Base-by-base conservation (phyloP, 257 asterid species). In the Verbena officinalis region DNA sequence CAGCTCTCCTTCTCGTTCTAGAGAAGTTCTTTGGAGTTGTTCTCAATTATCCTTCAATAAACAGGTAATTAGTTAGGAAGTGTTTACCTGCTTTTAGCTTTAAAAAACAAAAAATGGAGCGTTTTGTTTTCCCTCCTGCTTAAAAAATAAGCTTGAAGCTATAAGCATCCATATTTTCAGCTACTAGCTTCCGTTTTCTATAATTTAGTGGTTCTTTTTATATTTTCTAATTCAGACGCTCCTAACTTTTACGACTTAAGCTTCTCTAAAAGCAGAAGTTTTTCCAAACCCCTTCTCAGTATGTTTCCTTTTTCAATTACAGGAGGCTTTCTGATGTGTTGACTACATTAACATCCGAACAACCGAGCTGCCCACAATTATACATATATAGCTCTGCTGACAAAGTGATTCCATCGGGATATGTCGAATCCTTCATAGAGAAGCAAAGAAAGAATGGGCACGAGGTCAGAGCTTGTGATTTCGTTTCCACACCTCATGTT, bases 351-450 rank as follows among this genome's bases (percentile, higher is more conserved):
- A 80, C 90, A 56, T 79, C 88, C n/a, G 61, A 77, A 39, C 98
- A 93, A 79, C 98, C 98, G 4, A 79, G 78, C 31, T 93, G 97
- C 65, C 96, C 98, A 5, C 97, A 93, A 43, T 75, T 93, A 44
- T 93, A 93, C 84, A 90, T 93, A 36, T 93, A 93, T 57, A 93
- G 96, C 81, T 83, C 94, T n/a, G 96, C 97, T 0, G 98, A 93
- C 79, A 85, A 77, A 76, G 98, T 93, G 66, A 93, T 93, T 48
- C 98, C 97, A 5, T 87, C 83, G 1, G 86, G 72, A 27, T 78
- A 71, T 0, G 95, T 93, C 15, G 97, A 93, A 80, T 89, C 98
- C 7, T 93, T 93, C 73, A 83, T 87, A 12, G 92, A 90, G 73
- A 75, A 84, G 67, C 95, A 93, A 62, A 80, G 85, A 20, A 80